phyloP scores from a whole-genome alignment of 2,329 filamentous ascomycete species.

The Pseudocercospora macadamiae region DNA sequence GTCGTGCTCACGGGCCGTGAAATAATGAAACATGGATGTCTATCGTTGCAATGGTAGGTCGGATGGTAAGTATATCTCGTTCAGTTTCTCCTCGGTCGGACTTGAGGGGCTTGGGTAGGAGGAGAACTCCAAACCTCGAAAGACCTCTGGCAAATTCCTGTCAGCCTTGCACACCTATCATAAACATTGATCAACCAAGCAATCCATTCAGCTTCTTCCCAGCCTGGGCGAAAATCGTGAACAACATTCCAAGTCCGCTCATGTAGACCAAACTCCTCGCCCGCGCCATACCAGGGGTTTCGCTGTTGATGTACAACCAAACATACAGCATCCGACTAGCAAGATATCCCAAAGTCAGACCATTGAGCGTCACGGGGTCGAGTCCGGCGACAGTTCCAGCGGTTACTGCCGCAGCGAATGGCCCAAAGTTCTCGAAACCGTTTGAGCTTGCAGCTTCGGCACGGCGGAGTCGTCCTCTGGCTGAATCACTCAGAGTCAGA shows the following conservation, averaged over 20 bases:
- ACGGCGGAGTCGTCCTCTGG: constrained; percentile 40
- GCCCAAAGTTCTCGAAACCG: constrained; percentile 44
- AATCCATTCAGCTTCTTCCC: constrained; percentile 28
- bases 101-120: too few species aligned
- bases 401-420: constrained; percentile 44
- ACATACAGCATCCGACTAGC: constrained; percentile 35
- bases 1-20: too few species aligned
- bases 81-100: too few species aligned
- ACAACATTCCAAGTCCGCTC: constrained; percentile 27
- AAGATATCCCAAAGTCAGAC: constrained; percentile 34
- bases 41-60: too few species aligned
- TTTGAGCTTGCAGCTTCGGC: constrained; percentile 44
- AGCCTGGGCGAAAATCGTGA: constrained; percentile 33
- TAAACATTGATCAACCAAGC: too few species aligned
- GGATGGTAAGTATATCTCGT: too few species aligned
- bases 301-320: constrained; percentile 34
- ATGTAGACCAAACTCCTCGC: constrained; percentile 30
- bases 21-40: too few species aligned
- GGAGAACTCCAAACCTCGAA: too few species aligned
- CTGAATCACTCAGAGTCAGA: constrained; percentile 38
- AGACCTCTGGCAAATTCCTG: too few species aligned
- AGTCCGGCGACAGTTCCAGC: constrained; percentile 43
- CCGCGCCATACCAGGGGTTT: constrained; percentile 24
- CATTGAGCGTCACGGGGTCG: constrained; percentile 32
- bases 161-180: too few species aligned